Conservation (phyloP, 2,329 filamentous ascomycete genomes). For the Tothia fuscella region DNA sequence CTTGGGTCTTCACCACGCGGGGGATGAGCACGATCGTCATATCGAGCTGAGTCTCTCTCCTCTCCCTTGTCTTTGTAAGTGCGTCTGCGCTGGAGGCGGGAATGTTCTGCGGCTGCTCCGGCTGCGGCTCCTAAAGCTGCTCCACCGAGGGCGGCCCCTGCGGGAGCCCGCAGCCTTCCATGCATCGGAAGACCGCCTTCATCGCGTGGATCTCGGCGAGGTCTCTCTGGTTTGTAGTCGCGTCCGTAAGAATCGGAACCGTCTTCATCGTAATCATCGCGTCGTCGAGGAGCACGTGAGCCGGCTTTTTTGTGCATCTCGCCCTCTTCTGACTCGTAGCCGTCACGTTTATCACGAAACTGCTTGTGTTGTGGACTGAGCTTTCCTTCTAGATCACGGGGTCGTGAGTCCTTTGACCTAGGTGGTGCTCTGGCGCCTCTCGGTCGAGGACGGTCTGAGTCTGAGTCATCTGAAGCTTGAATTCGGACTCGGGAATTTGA, state of each 20-base stretch:
- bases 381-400: conserved; percentile 22
- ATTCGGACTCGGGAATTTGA: conserved; percentile 6
- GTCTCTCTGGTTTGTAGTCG: neutral
- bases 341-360: conserved; percentile 24
- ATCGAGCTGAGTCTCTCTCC: conserved; percentile 1
- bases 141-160: neutral
- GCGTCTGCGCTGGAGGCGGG: neutral
- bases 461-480: conserved; percentile 9
- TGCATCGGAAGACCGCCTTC: neutral
- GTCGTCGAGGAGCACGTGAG: conserved; percentile 12
- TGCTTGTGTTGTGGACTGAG: conserved; percentile 18
- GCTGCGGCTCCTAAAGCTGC: neutral
- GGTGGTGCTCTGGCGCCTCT: neutral
- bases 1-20: neutral
- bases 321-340: conserved; percentile 26
- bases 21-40: neutral
- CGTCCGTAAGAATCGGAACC: conserved; percentile 5
- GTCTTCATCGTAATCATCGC: conserved; percentile 13
- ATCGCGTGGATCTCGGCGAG: neutral
- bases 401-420: neutral
- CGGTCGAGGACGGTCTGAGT: conserved; percentile 2
- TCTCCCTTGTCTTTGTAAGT: neutral
- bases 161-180: neutral
- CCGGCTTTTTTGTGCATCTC: conserved; percentile 17
- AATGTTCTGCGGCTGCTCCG: neutral